Percentiles rank a stretch among this genome's conserved stretches.
phyloP scores from a whole-genome alignment of 1,284 basidiomycete species.

The Cutaneotrichosporon sp. region DNA sequence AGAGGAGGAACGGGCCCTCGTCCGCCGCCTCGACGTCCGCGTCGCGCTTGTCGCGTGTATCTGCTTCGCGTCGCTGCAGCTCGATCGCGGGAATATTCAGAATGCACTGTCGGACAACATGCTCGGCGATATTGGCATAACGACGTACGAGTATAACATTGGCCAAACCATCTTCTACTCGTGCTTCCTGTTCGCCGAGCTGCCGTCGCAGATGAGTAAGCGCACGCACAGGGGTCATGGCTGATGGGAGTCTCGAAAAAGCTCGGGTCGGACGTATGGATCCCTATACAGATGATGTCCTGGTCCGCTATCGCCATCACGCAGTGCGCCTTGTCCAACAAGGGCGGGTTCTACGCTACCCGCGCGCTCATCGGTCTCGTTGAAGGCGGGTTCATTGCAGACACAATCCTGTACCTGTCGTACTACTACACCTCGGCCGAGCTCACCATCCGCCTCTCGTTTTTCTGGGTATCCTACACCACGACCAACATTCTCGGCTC shows the following conservation, averaged over 20 bases:
- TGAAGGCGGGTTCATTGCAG: constrained; percentile 48
- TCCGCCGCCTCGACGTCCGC: constrained; percentile 30
- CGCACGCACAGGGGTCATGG: no score
- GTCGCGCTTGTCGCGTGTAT: constrained; percentile 32
- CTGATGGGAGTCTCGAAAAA: constrained; percentile 37
- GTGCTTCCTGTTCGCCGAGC: constrained; percentile 41
- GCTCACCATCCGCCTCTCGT: constrained; percentile 39
- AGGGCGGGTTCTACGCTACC: constrained; percentile 35
- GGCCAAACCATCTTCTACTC: constrained; percentile 40
- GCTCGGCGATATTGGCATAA: constrained; percentile 41
- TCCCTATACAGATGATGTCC: constrained; percentile 43
- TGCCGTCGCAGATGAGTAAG: constrained; percentile 36
- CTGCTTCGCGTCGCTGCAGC: constrained; percentile 37
- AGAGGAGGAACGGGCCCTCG: constrained; percentile 37
- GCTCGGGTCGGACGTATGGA: constrained; percentile 46
- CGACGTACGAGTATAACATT: constrained; percentile 44
- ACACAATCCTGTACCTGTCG: constrained; percentile 45
- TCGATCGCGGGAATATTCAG: constrained; percentile 37
- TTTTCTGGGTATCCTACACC: constrained; percentile 42
- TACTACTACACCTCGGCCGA: constrained; percentile 41
- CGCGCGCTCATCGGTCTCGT: constrained; percentile 37
- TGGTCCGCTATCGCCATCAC: constrained; percentile 40
- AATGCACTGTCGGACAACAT: constrained; percentile 46
- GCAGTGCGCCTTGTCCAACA: constrained; percentile 30
- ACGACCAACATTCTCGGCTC: constrained; percentile 33